A percentile compares a stretch with the other conserved stretches of the same genome.
Conservation (phyloP, 495 filamentous ascomycete genomes). For the Neurospora sp. region DNA sequence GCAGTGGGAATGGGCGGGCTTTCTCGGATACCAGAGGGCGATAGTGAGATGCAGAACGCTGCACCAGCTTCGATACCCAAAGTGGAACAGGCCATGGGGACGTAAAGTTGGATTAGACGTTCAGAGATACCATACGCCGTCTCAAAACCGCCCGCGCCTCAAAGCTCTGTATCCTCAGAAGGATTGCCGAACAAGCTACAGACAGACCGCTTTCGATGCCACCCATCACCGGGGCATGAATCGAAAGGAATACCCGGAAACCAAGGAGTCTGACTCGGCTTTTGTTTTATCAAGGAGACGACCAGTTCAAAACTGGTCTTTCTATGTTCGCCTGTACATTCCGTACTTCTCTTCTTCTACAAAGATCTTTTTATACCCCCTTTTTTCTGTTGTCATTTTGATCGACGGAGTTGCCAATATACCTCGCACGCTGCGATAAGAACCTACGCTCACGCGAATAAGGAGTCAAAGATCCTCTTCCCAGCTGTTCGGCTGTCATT, state of each 20-base stretch:
- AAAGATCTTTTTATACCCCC: conserved; percentile 15
- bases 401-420: conserved; percentile 5
- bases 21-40: conserved; percentile 54
- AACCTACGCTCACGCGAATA: conserved; percentile 33
- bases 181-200: background rate
- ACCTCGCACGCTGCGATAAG: conserved; percentile 19
- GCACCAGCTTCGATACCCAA: conserved; percentile 8
- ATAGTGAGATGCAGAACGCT: conserved; percentile 38
- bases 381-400: conserved; percentile 6
- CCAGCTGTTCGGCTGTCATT: background rate
- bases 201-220: background rate
- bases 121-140: background rate
- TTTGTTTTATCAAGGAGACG: background rate
- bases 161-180: background rate
- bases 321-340: conserved; percentile 6
- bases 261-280: background rate
- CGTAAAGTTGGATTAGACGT: background rate
- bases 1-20: conserved; percentile 51
- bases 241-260: background rate
- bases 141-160: background rate
- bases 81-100: conserved; percentile 14
- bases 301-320: background rate
- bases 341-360: conserved; percentile 4
- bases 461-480: background rate
- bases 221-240: background rate